Evolutionary conservation across 208 protist species (phyloP), one percentile per base, ranked within the genome.

Genomic region (Angomonas desouzai): DNA sequence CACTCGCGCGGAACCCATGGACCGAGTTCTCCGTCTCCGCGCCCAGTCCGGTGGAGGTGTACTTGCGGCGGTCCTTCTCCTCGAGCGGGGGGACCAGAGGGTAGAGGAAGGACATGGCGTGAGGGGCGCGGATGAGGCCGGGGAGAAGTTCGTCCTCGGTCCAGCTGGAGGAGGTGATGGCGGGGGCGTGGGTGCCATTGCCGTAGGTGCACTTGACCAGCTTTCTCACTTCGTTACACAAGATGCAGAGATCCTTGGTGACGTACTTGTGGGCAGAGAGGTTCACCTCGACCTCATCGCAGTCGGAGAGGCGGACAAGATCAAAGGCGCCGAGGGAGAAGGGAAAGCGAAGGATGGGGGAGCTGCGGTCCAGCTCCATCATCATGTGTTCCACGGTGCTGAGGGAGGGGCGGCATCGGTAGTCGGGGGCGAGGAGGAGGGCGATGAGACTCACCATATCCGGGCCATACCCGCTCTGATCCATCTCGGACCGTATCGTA

Each of bases 401-500:
- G 30, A 87, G 61, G 10, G 80, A 70, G 3, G 87, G 83, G 7
- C 87, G 80, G 23, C 83, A 89, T 10, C 63, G 62, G 36, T 76
- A 73, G 59, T 93, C 87, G 22, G 77, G 77, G 4, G 81, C 81
- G 43, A 93, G 70, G 62, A 93, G 79, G 22, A 90, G 76, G 1
- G 76, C 48, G 1, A 80, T 47, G 28, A 90, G 34, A 25, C 72
- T 76, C 4, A 76, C 70, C 18, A 93, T 58, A 18, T 56, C 63
- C 47, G 70, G 69, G 45, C 60, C 75, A 72, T 93, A 93, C 27
- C 64, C 64, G 36, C 72, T 70, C 20, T 64, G 0, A 55, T 84
- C 77, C 25, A 89, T 61, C 51, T 76, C 70, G 18, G 69, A 63
- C 7, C 76, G 71, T 4, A 93, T 61, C 18, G 70, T 66, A 7